A percentile compares a stretch with the other conserved stretches of the same genome.
Evolutionary conservation across 2,329 filamentous ascomycete species (phyloP).

Genomic region (Botrytis elliptica): DNA sequence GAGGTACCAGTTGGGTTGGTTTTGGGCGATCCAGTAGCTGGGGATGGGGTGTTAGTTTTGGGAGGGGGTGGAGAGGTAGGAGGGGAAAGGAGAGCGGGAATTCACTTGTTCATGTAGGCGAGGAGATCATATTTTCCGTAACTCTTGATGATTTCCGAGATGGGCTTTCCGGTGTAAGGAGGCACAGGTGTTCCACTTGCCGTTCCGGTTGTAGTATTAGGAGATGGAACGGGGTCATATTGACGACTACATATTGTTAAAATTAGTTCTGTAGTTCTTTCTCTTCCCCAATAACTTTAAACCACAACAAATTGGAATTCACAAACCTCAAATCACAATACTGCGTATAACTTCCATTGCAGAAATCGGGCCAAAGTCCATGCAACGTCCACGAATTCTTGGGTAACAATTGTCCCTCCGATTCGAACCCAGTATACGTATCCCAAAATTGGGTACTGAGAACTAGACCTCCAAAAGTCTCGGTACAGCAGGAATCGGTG

Average conservation of each 20-base stretch:
- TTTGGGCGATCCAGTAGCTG: slow-evolving; percentile 58
- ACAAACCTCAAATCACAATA: slow-evolving; percentile 59
- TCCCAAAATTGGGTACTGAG: slow-evolving; percentile 65
- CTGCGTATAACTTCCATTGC: slow-evolving; percentile 60
- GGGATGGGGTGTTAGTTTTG: background rate
- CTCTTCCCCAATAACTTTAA: background rate
- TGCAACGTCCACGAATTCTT: slow-evolving; percentile 54
- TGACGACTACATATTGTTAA: slow-evolving; percentile 46
- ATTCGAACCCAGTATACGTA: slow-evolving; percentile 60
- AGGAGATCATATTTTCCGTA: slow-evolving; percentile 61
- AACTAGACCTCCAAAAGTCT: slow-evolving; percentile 63
- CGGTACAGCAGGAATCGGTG: slow-evolving; percentile 62
- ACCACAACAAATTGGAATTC: background rate
- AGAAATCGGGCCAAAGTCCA: slow-evolving; percentile 46
- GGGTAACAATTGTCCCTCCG: slow-evolving; percentile 57
- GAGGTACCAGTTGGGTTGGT: slow-evolving; percentile 56
- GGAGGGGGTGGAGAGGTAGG: background rate
- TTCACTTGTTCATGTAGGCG: slow-evolving; percentile 60
- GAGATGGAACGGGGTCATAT: slow-evolving; percentile 60
- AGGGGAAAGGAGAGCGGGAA: background rate
- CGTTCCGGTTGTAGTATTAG: slow-evolving; percentile 61
- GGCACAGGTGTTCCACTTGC: slow-evolving; percentile 52
- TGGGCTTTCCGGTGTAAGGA: slow-evolving; percentile 56
- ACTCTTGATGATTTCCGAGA: slow-evolving; percentile 57
- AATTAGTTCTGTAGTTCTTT: background rate